Evolutionary conservation across 306 rosid species (phyloP).

Genomic region (Mimosa bimucronata): DNA sequence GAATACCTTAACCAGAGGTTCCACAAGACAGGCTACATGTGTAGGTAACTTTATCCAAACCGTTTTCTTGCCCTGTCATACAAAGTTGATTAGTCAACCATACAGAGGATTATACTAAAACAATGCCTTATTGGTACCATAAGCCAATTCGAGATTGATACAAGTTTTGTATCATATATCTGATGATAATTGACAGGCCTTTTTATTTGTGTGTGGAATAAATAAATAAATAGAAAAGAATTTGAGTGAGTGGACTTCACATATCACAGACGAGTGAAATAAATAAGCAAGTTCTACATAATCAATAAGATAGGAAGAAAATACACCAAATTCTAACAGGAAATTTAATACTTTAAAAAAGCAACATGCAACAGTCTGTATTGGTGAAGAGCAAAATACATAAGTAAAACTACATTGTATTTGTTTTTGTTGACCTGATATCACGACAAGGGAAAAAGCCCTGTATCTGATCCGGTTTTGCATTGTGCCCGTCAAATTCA

Average conservation of each 20-base stretch:
- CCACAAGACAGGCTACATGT: constrained; percentile 61
- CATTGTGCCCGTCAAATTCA: not conserved
- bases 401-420: not conserved
- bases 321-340: not conserved
- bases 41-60: constrained; percentile 79
- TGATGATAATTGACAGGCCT: constrained; percentile 7
- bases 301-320: constrained; percentile 9
- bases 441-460: not conserved
- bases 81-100: constrained; percentile 22
- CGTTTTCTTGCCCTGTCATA: constrained; percentile 68
- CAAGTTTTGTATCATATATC: not conserved
- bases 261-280: constrained; percentile 5
- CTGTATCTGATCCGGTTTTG: not conserved
- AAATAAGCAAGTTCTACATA: not conserved
- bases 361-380: not conserved
- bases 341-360: constrained; percentile 1
- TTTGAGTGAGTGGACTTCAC: not conserved
- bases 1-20: constrained; percentile 64
- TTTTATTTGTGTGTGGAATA: not conserved
- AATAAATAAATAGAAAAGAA: not conserved
- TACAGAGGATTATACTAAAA: not conserved
- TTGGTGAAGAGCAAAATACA: not conserved
- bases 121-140: not conserved
- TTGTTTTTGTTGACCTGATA: not conserved
- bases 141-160: not conserved